A percentile compares a stretch with the other conserved stretches of the same genome.
These are phyloP conservation scores for Pholiota microspora DNA, from an alignment of 768 basidiomycete species.

Conservation along the genomic window DNA sequence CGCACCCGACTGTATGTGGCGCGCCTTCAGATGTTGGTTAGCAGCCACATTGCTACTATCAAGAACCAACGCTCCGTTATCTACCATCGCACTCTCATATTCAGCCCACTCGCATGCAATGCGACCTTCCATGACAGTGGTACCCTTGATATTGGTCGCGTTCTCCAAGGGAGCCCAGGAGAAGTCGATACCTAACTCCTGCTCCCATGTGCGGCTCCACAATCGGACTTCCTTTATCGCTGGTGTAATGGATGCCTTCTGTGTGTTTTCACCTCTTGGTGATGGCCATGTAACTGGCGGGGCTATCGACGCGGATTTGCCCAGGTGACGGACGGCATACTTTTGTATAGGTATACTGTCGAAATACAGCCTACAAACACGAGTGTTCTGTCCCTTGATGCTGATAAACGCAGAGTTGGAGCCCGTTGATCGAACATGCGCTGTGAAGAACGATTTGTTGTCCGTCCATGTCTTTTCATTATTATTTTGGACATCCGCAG, in stretches of 20 bases:
- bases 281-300: neutral
- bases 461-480: neutral
- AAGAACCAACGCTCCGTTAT: constrained; percentile 29
- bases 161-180: constrained; percentile 33
- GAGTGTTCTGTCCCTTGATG: constrained; percentile 58
- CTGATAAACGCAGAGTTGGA: constrained; percentile 43
- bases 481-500: neutral
- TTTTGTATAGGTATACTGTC: constrained; percentile 35
- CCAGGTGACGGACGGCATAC: constrained; percentile 31
- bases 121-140: constrained; percentile 31
- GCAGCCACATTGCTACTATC: neutral
- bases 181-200: constrained; percentile 50
- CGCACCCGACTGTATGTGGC: constrained; percentile 13
- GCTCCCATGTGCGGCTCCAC: constrained; percentile 62
- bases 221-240: constrained; percentile 41
- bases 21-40: constrained; percentile 14
- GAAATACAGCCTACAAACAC: constrained; percentile 62
- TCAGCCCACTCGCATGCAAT: constrained; percentile 70
- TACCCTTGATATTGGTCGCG: constrained; percentile 6
- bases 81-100: constrained; percentile 55
- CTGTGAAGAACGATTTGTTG: constrained; percentile 29
- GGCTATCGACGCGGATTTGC: neutral
- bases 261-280: no score
- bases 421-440: constrained; percentile 39
- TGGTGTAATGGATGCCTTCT: neutral